Conservation (phyloP, 2,329 filamentous ascomycete genomes). For the Phyllosticta citriasiana region DNA sequence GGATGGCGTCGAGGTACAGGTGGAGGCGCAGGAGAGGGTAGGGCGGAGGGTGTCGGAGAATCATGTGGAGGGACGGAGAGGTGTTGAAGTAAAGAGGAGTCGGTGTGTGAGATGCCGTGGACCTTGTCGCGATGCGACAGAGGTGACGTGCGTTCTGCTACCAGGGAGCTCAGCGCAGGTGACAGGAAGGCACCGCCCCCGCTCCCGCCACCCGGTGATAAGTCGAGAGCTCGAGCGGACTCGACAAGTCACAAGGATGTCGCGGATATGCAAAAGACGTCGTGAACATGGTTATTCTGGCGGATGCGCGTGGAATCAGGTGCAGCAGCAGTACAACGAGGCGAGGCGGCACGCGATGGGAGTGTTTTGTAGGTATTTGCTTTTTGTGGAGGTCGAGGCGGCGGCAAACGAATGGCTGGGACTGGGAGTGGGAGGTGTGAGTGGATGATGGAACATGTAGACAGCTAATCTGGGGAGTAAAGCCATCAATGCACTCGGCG, state of each 20-base stretch:
- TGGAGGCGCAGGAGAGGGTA: not conserved
- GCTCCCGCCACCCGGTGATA: not conserved
- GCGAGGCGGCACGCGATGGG: not conserved
- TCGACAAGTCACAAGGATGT: not conserved
- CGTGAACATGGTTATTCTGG: not conserved
- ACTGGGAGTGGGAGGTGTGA: too few species aligned
- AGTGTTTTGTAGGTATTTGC: too few species aligned
- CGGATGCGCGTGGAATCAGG: not conserved
- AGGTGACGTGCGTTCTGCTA: not conserved
- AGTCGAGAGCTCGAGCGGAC: not conserved
- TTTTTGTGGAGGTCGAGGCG: too few species aligned
- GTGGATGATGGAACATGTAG: too few species aligned
- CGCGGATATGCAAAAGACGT: not conserved
- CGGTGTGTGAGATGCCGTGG: not conserved
- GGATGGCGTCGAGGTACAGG: not conserved
- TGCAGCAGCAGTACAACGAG: not conserved
- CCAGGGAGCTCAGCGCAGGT: not conserved
- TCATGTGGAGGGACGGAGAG: not conserved
- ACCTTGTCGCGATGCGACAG: not conserved
- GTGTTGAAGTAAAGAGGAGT: not conserved
- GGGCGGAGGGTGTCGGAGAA: not conserved
- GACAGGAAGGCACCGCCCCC: not conserved
- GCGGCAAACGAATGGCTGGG: too few species aligned
- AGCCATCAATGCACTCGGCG: too few species aligned
- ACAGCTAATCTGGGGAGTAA: too few species aligned